phyloP scores from a whole-genome alignment of 2,329 filamentous ascomycete genomes.

The Colletotrichum siamense region DNA sequence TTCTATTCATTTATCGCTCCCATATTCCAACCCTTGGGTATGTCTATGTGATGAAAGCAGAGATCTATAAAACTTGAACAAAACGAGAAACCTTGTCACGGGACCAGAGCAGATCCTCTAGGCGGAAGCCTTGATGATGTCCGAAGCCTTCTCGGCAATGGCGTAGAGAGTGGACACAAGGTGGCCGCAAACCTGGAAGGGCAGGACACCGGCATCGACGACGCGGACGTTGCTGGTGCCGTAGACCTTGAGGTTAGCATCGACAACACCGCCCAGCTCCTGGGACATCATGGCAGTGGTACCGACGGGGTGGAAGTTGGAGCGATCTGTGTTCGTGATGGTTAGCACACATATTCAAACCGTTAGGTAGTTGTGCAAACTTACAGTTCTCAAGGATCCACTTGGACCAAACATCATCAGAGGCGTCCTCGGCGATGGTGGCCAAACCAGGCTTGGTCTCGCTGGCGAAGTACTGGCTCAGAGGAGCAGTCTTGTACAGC shows the following conservation, averaged over 20 bases:
- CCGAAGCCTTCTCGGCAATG: conserved; percentile 51
- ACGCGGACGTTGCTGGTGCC: conserved; percentile 55
- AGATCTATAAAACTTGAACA: neutral
- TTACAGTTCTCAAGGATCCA: conserved; percentile 13
- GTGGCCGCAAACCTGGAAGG: conserved; percentile 53
- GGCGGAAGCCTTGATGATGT: conserved; percentile 29
- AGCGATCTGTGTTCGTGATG: neutral
- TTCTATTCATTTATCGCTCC: neutral
- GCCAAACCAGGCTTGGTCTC: conserved; percentile 26
- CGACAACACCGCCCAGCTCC: conserved; percentile 55
- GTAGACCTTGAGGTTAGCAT: conserved; percentile 51
- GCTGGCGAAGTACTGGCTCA: conserved; percentile 23
- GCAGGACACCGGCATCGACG: conserved; percentile 54
- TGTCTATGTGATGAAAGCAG: neutral
- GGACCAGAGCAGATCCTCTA: neutral
- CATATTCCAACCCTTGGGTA: neutral
- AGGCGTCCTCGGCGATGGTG: conserved; percentile 32
- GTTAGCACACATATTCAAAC: neutral
- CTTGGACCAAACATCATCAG: conserved; percentile 22
- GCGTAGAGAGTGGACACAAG: conserved; percentile 59
- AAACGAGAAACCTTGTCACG: neutral
- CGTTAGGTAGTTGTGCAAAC: fast-evolving
- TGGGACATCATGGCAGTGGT: conserved; percentile 57
- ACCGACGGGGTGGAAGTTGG: conserved; percentile 50
- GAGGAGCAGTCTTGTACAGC: conserved; percentile 36